A percentile compares a stretch with the other conserved stretches of the same genome.
phyloP scores from a whole-genome alignment of 768 basidiomycete species.

The Vishniacozyma victoriae region DNA sequence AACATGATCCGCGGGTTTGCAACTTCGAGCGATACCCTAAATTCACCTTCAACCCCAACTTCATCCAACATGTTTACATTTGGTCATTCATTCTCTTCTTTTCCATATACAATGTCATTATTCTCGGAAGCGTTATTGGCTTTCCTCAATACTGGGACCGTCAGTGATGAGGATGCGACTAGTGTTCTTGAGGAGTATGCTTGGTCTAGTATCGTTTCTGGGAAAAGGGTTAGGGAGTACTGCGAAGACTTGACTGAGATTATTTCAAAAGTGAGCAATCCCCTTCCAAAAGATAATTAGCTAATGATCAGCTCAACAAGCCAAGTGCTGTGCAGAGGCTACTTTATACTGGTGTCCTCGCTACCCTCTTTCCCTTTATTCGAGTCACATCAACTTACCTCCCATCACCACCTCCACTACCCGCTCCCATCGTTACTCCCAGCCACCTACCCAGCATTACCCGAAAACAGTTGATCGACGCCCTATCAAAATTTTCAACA shows the following conservation, averaged over 20 bases:
- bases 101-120: background rate
- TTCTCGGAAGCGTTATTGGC: background rate
- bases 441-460: conserved; percentile 5
- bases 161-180: background rate
- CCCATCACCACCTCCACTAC: conserved; percentile 5
- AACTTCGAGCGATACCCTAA: no score
- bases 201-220: background rate
- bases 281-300: background rate
- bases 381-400: conserved; percentile 1
- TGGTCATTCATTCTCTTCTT: background rate
- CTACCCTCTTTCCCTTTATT: conserved; percentile 5
- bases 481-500: conserved; percentile 7
- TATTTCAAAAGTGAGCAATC: conserved; percentile 13
- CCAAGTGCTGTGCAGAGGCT: background rate
- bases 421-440: conserved; percentile 2
- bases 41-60: background rate
- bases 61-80: background rate
- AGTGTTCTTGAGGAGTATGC: background rate
- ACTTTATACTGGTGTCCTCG: background rate
- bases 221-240: conserved; percentile 56
- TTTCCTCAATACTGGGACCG: no score
- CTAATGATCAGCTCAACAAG: conserved; percentile 7
- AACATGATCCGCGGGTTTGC: no score
- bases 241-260: conserved; percentile 16
- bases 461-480: conserved; percentile 14